Base-by-base conservation (phyloP, 129 eudicot species). In the Erigeron canadensis region DNA sequence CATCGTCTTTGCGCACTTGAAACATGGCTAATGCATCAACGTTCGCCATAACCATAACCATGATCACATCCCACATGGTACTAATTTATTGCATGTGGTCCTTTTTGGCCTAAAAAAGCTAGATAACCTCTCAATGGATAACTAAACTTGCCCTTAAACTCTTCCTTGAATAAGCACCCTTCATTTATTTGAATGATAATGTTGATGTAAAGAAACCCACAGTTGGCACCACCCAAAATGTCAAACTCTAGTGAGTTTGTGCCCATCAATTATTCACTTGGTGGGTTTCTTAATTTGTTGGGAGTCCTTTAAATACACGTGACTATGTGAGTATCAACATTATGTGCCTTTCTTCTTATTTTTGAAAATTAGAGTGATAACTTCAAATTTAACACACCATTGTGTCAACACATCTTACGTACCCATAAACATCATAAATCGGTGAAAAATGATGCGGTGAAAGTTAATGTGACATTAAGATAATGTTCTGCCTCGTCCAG, bases 151-250 rank as follows among this genome's bases (percentile, higher is more conserved):
- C n/a, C 74, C 43, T 54, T 45, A 38, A 65, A 17, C 65, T 1
- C 28, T 28, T 62, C 13, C 37, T 72, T 73, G 19, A 61, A 45
- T 72, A 13, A 17, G 69, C 67, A 67, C 62, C 67, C 65, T 65
- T 47, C 69, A 61, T 67, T 46, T 69, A 8, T 63, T 69, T 60
- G 63, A 34, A 60, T 45, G 63, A 63, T 6, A 16, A 69, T 77
- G 63, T 48, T 48, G 64, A 51, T 67, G 80, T 68, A 55, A 65
- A 75, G 45, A 65, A 72, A 19, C 65, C 22, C 53, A 28, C 45
- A 40, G 65, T 54, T 64, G 74, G 39, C 59, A 54, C 39, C 62
- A 6, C 70, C 77, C 46, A 73, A 73, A 62, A 77, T 69, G 81
- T 69, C 75, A 77, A 69, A 77, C 21, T 34, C 53, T 69, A 44